phyloP scores from a whole-genome alignment of 192 early-diverging fungal species.

The Podila verticillata region DNA sequence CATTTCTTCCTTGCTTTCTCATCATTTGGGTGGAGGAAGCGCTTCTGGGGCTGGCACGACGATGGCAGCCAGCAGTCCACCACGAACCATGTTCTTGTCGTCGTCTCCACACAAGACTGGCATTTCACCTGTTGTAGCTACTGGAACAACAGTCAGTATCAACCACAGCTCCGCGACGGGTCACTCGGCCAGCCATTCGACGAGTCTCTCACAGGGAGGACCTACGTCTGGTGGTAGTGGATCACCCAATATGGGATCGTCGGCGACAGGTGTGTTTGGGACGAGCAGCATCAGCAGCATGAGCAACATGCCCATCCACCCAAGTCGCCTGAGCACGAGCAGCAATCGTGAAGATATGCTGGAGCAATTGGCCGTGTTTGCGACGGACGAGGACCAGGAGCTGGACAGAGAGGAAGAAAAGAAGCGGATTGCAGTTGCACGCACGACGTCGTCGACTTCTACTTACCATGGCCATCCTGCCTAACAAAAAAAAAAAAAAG shows the following conservation, averaged over 20 bases:
- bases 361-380: constrained; percentile 51
- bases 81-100: constrained; percentile 35
- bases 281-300: constrained; percentile 21
- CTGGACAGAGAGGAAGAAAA: constrained; percentile 13
- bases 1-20: constrained; percentile 26
- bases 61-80: constrained; percentile 34
- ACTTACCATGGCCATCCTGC: constrained; percentile 35
- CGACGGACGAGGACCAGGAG: constrained; percentile 46
- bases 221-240: not conserved
- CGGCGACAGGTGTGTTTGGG: constrained; percentile 5
- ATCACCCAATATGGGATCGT: constrained; percentile 23
- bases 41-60: constrained; percentile 16
- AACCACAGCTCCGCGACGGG: constrained; percentile 2
- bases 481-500: not conserved
- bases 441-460: constrained; percentile 35
- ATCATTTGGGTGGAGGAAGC: constrained; percentile 20
- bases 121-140: constrained; percentile 29
- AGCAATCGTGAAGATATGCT: constrained; percentile 37
- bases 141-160: constrained; percentile 39
- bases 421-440: not conserved
- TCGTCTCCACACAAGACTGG: constrained; percentile 43
- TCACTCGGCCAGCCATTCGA: not conserved
- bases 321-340: constrained; percentile 38
- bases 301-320: constrained; percentile 24
- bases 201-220: not conserved